phyloP scores from a whole-genome alignment of 768 basidiomycete genomes.

The Omphalotus guepiniiformis region DNA sequence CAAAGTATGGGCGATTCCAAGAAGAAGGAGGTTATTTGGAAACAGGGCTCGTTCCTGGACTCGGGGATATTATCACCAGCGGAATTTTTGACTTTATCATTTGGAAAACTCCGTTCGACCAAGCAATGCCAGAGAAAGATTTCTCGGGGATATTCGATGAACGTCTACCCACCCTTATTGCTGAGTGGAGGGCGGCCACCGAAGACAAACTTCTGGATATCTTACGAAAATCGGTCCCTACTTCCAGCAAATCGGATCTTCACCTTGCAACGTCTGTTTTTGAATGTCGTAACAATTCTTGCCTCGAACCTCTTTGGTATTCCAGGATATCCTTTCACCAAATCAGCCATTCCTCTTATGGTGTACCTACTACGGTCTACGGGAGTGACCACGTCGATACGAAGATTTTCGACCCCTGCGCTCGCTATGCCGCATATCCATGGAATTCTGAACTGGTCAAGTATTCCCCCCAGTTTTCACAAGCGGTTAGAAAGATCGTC shows the following conservation, averaged over 20 bases:
- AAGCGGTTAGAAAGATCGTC: not conserved
- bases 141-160: not conserved
- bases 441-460: not conserved
- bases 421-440: not conserved
- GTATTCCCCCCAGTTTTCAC: not conserved
- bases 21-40: not conserved
- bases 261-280: not conserved
- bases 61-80: not conserved
- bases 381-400: not conserved
- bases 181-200: not conserved
- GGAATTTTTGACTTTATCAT: not conserved
- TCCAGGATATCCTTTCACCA: constrained; percentile 1
- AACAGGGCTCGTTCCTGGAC: not conserved
- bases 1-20: not conserved
- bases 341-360: too few relatives aligned
- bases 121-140: not conserved
- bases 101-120: not conserved
- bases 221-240: not conserved
- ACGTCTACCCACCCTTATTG: not conserved
- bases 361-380: not conserved
- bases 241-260: not conserved
- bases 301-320: not conserved
- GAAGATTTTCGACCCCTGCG: too few relatives aligned
- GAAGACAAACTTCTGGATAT: not conserved
- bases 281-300: not conserved